Conservation (phyloP, 495 filamentous ascomycete genomes). For the Hyaloscypha hepaticicola region DNA sequence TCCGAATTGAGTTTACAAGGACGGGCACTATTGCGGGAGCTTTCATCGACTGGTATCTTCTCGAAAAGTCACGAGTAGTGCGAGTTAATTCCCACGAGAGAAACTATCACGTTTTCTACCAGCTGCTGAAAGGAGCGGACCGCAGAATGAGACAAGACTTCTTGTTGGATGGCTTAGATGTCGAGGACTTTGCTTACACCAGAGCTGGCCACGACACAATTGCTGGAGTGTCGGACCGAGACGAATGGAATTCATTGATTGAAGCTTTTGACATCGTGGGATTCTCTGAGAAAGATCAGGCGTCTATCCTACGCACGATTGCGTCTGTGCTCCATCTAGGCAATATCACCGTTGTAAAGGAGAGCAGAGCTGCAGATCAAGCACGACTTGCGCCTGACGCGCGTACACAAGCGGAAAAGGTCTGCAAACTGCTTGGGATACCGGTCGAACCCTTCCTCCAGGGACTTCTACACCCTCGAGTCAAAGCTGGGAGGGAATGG, state of each 20-base stretch:
- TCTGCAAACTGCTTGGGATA: constrained; percentile 85
- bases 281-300: constrained; percentile 83
- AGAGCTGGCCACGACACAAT: constrained; percentile 88
- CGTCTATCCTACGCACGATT: constrained; percentile 78
- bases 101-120: constrained; percentile 98
- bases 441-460: constrained; percentile 79
- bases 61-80: constrained; percentile 96
- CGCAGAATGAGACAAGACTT: constrained; percentile 69
- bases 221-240: constrained; percentile 81
- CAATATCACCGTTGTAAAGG: constrained; percentile 84
- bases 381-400: constrained; percentile 76
- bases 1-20: constrained; percentile 91
- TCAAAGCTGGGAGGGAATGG: constrained; percentile 96
- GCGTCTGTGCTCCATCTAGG: constrained; percentile 92
- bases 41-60: constrained; percentile 96
- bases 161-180: constrained; percentile 65
- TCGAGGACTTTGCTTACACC: constrained; percentile 90
- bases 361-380: constrained; percentile 87
- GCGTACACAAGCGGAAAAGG: constrained; percentile 65
- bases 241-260: constrained; percentile 86
- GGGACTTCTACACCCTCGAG: constrained; percentile 84
- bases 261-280: constrained; percentile 96
- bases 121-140: constrained; percentile 84
- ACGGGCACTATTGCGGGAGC: constrained; percentile 92
- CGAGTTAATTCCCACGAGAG: constrained; percentile 81